Conservation (phyloP, 352 stramenopile genomes). For the Hyphochytrium catenoides region DNA sequence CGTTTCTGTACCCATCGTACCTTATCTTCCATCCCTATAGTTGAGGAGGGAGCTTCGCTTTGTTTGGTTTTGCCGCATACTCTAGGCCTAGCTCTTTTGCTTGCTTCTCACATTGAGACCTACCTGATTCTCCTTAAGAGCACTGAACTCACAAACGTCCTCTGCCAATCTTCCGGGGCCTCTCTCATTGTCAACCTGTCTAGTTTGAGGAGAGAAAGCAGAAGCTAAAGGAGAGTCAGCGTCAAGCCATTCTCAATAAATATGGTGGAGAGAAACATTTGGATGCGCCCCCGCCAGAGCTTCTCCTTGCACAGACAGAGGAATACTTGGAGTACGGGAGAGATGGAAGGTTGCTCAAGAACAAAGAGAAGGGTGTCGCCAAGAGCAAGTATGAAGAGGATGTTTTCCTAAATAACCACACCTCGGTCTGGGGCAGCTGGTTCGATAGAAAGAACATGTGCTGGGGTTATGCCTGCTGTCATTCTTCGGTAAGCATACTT, state of each 20-base stretch:
- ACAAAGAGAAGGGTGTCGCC: conserved; percentile 36
- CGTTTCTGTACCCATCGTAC: no score
- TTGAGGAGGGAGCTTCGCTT: no score
- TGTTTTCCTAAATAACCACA: conserved; percentile 85
- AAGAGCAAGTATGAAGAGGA: conserved; percentile 97
- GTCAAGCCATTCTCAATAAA: conserved; percentile 66
- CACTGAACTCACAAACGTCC: no score
- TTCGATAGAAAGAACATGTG: conserved; percentile 75
- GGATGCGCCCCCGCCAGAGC: conserved; percentile 41
- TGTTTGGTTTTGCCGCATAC: no score
- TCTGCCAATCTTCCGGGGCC: no score
- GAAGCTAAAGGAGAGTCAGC: conserved; percentile 33
- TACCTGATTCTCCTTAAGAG: no score
- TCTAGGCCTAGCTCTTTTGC: no score
- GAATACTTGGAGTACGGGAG: conserved; percentile 74
- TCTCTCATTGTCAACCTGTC: no score
- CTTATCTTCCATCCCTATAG: no score
- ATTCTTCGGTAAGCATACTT: no score
- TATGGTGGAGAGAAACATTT: conserved; percentile 85
- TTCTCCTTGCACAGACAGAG: conserved; percentile 63
- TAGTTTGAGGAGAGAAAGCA: conserved; percentile 47
- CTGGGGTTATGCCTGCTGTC: conserved; percentile 96
- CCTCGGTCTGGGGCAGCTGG: conserved; percentile 88
- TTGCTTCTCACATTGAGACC: no score
- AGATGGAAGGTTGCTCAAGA: conserved; percentile 68